These are phyloP conservation scores for Hypoxylon rickii DNA, from an alignment of 495 filamentous ascomycete genomes.

Conservation along the genomic window DNA sequence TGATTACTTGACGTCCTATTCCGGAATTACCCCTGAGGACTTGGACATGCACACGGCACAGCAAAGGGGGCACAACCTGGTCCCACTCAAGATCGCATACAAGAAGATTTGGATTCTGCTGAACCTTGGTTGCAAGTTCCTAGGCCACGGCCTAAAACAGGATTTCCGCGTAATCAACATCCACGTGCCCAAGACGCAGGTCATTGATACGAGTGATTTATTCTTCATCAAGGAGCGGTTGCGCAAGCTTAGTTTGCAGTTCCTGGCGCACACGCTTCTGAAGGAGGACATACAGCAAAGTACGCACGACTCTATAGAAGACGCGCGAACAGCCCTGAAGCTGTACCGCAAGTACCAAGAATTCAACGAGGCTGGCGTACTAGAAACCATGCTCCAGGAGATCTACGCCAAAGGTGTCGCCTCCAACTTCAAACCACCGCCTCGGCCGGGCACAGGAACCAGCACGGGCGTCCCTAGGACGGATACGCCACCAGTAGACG, in stretches of 20 bases:
- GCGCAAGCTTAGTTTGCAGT: slow-evolving; percentile 83
- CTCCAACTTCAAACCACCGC: slow-evolving; percentile 74
- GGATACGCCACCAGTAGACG: slow-evolving; percentile 42
- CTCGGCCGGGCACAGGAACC: slow-evolving; percentile 34
- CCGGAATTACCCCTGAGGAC: slow-evolving; percentile 84
- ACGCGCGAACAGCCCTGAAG: slow-evolving; percentile 85
- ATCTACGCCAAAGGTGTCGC: slow-evolving; percentile 76
- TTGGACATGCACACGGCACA: slow-evolving; percentile 72
- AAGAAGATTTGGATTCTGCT: slow-evolving; percentile 97
- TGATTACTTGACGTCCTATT: slow-evolving; percentile 92
- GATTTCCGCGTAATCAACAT: slow-evolving; percentile 99
- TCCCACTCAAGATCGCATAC: slow-evolving; percentile 88
- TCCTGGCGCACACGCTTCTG: slow-evolving; percentile 85
- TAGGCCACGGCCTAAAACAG: slow-evolving; percentile 88
- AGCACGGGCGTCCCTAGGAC: slow-evolving; percentile 37
- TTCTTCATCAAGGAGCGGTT: slow-evolving; percentile 72
- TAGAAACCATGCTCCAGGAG: slow-evolving; percentile 76
- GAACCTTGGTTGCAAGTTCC: slow-evolving; percentile 90
- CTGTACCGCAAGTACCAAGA: slow-evolving; percentile 91
- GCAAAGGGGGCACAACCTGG: slow-evolving; percentile 67
- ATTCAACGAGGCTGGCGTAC: slow-evolving; percentile 80
- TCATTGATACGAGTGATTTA: slow-evolving; percentile 88
- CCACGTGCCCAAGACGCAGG: slow-evolving; percentile 86
- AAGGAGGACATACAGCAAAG: slow-evolving; percentile 89
- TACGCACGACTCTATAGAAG: slow-evolving; percentile 91